phyloP scores from a whole-genome alignment of 768 basidiomycete genomes.

The Psilocybe tampanensis region DNA sequence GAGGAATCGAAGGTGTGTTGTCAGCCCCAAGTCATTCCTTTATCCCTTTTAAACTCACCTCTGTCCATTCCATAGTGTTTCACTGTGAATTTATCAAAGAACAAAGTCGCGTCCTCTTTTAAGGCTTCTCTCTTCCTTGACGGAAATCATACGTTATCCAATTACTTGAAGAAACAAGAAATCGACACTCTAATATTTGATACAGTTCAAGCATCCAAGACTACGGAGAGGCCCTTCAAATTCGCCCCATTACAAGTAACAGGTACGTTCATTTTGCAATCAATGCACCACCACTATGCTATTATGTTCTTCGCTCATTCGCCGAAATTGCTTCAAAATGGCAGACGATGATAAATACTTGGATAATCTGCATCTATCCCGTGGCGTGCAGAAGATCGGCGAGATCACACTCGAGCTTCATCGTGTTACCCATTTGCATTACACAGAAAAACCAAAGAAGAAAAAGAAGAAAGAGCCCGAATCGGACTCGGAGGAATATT shows the following conservation, averaged over 20 bases:
- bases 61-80: neutral
- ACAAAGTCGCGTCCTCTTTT: neutral
- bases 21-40: neutral
- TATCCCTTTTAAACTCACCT: neutral
- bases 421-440: neutral
- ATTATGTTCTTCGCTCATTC: neutral
- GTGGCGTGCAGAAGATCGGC: neutral
- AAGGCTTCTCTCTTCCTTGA: neutral
- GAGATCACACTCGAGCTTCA: neutral
- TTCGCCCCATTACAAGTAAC: neutral
- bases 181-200: neutral
- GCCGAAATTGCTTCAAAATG: neutral
- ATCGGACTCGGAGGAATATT: neutral
- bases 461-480: neutral
- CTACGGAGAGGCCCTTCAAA: neutral
- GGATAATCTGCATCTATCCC: neutral
- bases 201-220: neutral
- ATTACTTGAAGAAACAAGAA: neutral
- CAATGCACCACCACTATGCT: neutral
- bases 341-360: neutral
- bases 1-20: neutral
- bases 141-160: neutral
- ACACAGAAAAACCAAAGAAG: neutral
- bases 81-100: neutral
- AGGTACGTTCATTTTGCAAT: neutral